A percentile compares a stretch with the other conserved stretches of the same genome.
Conservation (phyloP, 2,329 filamentous ascomycete species). For the Xylariaceae sp. region DNA sequence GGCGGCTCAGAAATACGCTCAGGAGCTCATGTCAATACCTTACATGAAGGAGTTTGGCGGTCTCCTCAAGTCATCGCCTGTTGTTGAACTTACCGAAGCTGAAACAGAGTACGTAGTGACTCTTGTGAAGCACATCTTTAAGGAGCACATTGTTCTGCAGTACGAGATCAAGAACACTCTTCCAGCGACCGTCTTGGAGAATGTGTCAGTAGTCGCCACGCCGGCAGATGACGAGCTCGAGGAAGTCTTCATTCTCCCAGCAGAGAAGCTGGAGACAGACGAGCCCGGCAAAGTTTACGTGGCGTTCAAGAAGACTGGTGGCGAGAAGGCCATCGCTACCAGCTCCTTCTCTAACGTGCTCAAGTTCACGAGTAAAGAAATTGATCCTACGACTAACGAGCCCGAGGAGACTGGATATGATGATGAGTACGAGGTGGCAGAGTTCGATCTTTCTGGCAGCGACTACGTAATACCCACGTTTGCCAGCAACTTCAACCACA, state of each 20-base stretch:
- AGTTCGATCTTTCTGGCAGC: conserved; percentile 82
- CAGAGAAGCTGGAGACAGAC: conserved; percentile 73
- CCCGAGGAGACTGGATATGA: conserved; percentile 91
- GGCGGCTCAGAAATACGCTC: conserved; percentile 79
- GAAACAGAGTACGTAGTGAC: conserved; percentile 96
- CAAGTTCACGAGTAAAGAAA: conserved; percentile 97
- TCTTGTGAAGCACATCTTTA: conserved; percentile 95
- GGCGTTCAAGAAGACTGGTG: conserved; percentile 78
- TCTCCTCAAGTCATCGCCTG: conserved; percentile 82
- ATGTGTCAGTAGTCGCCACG: conserved; percentile 76
- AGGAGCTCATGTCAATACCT: conserved; percentile 81
- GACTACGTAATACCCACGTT: conserved; percentile 94
- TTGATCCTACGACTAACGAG: conserved; percentile 89
- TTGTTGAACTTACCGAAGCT: conserved; percentile 88
- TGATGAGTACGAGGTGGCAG: conserved; percentile 94
- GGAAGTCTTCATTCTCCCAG: conserved; percentile 91
- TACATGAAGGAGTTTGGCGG: conserved; percentile 86
- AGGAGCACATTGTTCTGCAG: conserved; percentile 90
- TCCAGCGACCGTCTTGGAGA: conserved; percentile 81
- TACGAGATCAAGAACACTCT: conserved; percentile 98
- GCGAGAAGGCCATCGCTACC: conserved; percentile 69
- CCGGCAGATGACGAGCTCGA: conserved; percentile 75
- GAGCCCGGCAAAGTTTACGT: conserved; percentile 93
- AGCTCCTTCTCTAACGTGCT: conserved; percentile 85
- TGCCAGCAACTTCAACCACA: conserved; percentile 88